phyloP scores from a whole-genome alignment of 495 filamentous ascomycete genomes.

The Penicillium lagena region DNA sequence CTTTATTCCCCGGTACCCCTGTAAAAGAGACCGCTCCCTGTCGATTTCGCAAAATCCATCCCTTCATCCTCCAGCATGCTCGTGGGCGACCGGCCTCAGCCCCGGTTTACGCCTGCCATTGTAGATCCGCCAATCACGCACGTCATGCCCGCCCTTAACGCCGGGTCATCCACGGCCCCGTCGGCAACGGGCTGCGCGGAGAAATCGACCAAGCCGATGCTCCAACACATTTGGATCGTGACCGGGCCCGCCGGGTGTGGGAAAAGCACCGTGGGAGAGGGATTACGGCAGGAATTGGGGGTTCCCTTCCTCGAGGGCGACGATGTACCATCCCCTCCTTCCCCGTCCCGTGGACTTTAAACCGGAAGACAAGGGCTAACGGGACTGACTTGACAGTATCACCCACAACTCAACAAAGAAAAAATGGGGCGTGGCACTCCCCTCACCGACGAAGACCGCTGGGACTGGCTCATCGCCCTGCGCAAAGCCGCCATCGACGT shows the following conservation, averaged over 20 bases:
- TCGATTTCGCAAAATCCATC: background rate
- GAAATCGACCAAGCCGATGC: slow-evolving; percentile 7
- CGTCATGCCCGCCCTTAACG: slow-evolving; percentile 15
- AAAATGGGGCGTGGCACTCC: slow-evolving; percentile 89
- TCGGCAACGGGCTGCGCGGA: slow-evolving; percentile 11
- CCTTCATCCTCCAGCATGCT: slow-evolving; percentile 33
- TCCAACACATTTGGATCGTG: slow-evolving; percentile 94
- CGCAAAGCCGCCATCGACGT: slow-evolving; percentile 70
- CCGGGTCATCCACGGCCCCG: slow-evolving; percentile 13
- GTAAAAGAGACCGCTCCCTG: background rate
- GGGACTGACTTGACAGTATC: slow-evolving; percentile 53
- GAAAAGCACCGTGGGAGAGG: slow-evolving; percentile 86
- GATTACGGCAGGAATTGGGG: slow-evolving; percentile 62
- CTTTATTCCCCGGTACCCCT: background rate
- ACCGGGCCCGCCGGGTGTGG: slow-evolving; percentile 95
- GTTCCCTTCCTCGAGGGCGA: slow-evolving; percentile 92
- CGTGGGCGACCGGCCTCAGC: slow-evolving; percentile 33
- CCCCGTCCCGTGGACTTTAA: no score
- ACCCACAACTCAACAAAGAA: slow-evolving; percentile 75
- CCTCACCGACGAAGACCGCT: slow-evolving; percentile 90
- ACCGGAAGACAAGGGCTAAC: no score
- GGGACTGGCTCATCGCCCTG: slow-evolving; percentile 93
- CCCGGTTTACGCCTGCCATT: slow-evolving; percentile 14
- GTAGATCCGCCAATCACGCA: slow-evolving; percentile 17
- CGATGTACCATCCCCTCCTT: slow-evolving; percentile 51